Base-by-base conservation (phyloP, 2,329 filamentous ascomycete species). In the Calonectria pauciramosa region DNA sequence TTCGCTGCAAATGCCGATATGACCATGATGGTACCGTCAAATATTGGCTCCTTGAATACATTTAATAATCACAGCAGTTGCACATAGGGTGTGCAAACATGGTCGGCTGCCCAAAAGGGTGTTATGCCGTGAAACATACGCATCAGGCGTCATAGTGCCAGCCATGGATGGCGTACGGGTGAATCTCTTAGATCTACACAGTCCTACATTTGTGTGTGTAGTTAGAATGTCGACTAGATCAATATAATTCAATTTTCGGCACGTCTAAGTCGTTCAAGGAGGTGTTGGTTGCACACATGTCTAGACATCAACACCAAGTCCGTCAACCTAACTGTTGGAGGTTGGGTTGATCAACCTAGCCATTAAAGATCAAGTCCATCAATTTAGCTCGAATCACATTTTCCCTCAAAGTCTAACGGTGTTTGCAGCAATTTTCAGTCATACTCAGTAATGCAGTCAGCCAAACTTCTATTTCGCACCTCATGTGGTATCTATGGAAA, bases 181-280 rank as follows among this genome's bases (percentile, higher is more conserved):
- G 20, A 44, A 68, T 72, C 60, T 72, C 70, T 71, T 76, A 79
- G 65, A 78, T 77, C 69, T 75, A 67, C 72, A 72, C 69, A 67
- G 65, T 71, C 54, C 72, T 72, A 73, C 66, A 69, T 63, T 41
- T 60, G 69, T 68, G 75, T 76, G 72, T 83, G 80, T 82, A 83
- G 75, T 75, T 83, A 83, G 80, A 77, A 76, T 75, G 65, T 74
- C 76, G 77, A 73, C 79, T 81, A 83, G 79, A 82, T 80, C 68
- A 83, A 83, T 83, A 83, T 76, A 82, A 67, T 76, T 60, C 69
- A 70, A 76, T 71, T 76, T 80, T 63, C 60, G 32, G 75, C 71
- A 72, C 71, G 63, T 64, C 71, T 38, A 38, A 69, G 75, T 72
- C 18, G 7, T 8, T 18, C 13, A 23, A 63, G 14, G 23, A 18